phyloP scores from a whole-genome alignment of 2,329 filamentous ascomycete genomes.

The Periconia sp. region DNA sequence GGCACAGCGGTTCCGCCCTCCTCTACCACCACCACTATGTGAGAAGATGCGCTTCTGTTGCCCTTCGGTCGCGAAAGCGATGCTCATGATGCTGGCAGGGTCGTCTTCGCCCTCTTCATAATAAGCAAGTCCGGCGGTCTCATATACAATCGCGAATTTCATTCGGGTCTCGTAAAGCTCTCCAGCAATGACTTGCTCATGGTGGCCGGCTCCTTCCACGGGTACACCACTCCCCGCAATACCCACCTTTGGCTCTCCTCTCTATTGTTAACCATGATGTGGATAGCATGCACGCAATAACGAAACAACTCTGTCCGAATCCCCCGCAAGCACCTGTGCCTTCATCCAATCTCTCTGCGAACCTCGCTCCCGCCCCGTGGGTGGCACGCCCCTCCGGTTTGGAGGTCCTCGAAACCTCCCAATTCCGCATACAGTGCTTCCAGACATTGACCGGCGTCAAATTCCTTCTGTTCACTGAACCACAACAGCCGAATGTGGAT shows the following conservation, averaged over 20 bases:
- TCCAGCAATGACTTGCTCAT: conserved; percentile 96
- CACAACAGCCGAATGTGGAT: conserved; percentile 83
- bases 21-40: background rate
- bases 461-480: conserved; percentile 93
- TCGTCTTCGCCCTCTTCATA: conserved; percentile 91
- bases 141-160: conserved; percentile 93
- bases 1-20: too few relatives aligned
- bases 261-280: conserved; percentile 2
- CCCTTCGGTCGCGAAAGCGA: background rate
- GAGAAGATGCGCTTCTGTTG: background rate
- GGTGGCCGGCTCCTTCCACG: conserved; percentile 95
- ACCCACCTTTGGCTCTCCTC: background rate
- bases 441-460: conserved; percentile 93
- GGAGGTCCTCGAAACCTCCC: conserved; percentile 89
- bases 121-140: conserved; percentile 98
- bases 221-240: conserved; percentile 56
- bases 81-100: conserved; percentile 59
- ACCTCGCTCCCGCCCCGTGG: conserved; percentile 40
- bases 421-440: conserved; percentile 95
- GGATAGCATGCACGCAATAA: conserved; percentile 65
- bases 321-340: conserved; percentile 31
- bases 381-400: conserved; percentile 66
- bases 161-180: conserved; percentile 82
- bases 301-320: conserved; percentile 45
- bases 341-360: conserved; percentile 18